phyloP scores from a whole-genome alignment of 345 rosid genomes.

The Ricinus communis region DNA sequence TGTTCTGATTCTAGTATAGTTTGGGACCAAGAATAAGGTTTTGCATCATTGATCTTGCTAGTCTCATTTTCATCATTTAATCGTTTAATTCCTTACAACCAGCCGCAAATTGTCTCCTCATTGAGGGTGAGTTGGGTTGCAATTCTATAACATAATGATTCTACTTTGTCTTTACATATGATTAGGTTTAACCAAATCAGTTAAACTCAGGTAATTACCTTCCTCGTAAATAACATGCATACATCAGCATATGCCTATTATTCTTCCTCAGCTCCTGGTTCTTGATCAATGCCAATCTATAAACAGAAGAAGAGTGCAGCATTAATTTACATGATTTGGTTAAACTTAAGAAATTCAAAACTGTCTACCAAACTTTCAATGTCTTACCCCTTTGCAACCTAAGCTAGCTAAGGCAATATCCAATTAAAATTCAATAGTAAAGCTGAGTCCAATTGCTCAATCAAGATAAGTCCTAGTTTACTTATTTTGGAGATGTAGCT shows the following conservation, averaged over 20 bases:
- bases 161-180: constrained; percentile 10
- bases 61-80: constrained; percentile 11
- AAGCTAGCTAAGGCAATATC: neutral
- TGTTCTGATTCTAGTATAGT: neutral
- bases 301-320: neutral
- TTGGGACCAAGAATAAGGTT: neutral
- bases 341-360: neutral
- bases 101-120: constrained; percentile 5
- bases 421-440: neutral
- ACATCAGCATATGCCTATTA: too few species aligned
- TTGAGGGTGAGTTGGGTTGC: neutral
- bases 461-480: neutral
- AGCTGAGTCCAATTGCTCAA: neutral
- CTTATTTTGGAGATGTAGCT: neutral
- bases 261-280: too few species aligned
- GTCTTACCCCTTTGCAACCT: neutral
- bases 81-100: neutral
- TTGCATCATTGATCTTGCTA: neutral
- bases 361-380: neutral
- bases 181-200: neutral
- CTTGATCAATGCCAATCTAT: neutral
- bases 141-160: constrained; percentile 13
- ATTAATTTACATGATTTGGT: neutral
- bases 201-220: neutral
- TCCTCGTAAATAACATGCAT: too few species aligned